phyloP scores from a whole-genome alignment of 1,284 basidiomycete genomes.

The Puccinia sorghi region DNA sequence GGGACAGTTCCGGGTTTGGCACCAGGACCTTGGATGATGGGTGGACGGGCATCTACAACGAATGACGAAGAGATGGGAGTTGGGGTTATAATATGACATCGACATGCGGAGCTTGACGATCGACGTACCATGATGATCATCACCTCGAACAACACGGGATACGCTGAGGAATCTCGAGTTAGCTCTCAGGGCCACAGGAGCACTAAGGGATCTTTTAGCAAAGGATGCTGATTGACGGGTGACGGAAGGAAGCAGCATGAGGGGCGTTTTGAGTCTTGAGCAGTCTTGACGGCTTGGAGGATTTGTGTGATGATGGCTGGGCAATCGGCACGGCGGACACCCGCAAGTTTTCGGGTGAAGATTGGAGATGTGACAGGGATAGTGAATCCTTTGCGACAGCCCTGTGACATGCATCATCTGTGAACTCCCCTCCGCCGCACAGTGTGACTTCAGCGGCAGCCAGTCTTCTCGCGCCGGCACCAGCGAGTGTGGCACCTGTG shows the following conservation, averaged over 20 bases:
- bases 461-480: too few relatives aligned
- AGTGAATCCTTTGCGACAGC: too few relatives aligned
- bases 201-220: neutral
- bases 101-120: slow-evolving; percentile 56
- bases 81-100: neutral
- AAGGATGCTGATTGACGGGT: slow-evolving; percentile 18
- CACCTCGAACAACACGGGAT: slow-evolving; percentile 60
- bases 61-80: slow-evolving; percentile 28
- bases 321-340: too few relatives aligned
- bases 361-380: too few relatives aligned
- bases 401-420: too few relatives aligned
- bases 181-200: neutral
- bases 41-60: slow-evolving; percentile 60
- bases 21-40: slow-evolving; percentile 72
- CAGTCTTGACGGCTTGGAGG: neutral
- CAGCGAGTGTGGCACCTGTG: too few relatives aligned
- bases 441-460: too few relatives aligned
- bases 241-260: slow-evolving; percentile 18
- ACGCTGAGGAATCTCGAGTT: slow-evolving; percentile 17
- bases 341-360: too few relatives aligned
- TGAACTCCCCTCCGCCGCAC: too few relatives aligned
- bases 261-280: neutral
- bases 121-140: slow-evolving; percentile 67
- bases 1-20: slow-evolving; percentile 75
- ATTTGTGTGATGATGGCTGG: neutral